Base-by-base conservation (phyloP, 2,329 filamentous ascomycete genomes). In the Thermochaetoides dissita region DNA sequence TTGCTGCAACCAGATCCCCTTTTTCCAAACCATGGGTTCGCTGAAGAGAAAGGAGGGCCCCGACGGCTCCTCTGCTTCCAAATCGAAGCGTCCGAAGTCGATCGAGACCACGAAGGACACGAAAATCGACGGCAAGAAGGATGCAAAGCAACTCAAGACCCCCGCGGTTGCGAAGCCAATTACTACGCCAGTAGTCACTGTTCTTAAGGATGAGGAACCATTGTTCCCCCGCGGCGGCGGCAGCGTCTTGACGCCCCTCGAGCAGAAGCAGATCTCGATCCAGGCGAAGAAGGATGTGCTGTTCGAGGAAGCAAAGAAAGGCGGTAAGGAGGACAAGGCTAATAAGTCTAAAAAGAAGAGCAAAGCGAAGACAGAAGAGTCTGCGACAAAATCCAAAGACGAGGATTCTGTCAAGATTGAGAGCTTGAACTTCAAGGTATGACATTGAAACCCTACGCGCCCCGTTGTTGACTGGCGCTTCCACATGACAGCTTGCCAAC, bases 191-290 rank as follows among this genome's bases (percentile, higher is more conserved):
- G 47, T 65, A 30, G 57, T 72, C 42, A 68, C 70, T 33, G 57
- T 66, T 8, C 57, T 75, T 39, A 77, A 72, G 59, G 81, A 91
- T 51, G 91, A 96, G 51, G 91, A 95, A 58, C 79, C 80, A 31
- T 71, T 89, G 36, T 98, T 98, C 55, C 89, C 91, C 51, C 78
- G 91, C 70, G 91, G 91, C 43, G 93, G 91, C 36, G 89, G 79
- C 41, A 93, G 85, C 57, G 72, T 94, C 40, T 67, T 98, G 58
- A 95, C 91, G 2, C 88, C 91, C 12, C 68, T 98, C 40, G 91
- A 98, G 61, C 84, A 93, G 59, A 95, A 94, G 65, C 86, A 96
- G 63, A 96, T 98, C 49, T 82, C 91, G 55, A 81, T 93, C 45
- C 83, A 96, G 62, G 91, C 91, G 37, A 91, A 84, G 57, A 80